phyloP scores from a whole-genome alignment of 331 rosid species.

The Saraca asoca region DNA sequence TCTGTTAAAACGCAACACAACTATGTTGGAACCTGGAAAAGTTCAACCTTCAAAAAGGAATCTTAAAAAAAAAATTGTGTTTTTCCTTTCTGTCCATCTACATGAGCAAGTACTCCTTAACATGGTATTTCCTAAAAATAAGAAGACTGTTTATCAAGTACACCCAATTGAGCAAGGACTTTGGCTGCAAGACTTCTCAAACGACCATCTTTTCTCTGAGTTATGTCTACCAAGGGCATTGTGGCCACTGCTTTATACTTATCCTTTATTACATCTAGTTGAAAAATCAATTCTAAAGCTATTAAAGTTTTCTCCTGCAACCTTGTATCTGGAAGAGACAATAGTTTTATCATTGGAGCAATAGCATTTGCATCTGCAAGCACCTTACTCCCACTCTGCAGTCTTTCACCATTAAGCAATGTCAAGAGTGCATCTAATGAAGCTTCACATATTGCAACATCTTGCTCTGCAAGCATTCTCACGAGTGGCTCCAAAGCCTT shows the following conservation, averaged over 20 bases:
- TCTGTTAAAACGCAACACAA: not conserved
- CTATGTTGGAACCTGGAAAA: not conserved
- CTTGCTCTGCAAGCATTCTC: slow-evolving; percentile 52
- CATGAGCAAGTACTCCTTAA: not conserved
- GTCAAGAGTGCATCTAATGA: slow-evolving; percentile 64
- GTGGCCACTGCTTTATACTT: slow-evolving; percentile 47
- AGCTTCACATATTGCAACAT: slow-evolving; percentile 50
- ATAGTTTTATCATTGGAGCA: slow-evolving; percentile 39
- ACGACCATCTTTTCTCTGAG: slow-evolving; percentile 51
- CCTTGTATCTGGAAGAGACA: slow-evolving; percentile 35
- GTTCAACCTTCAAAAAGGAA: not conserved
- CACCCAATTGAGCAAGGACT: slow-evolving; percentile 57
- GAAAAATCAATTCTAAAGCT: slow-evolving; percentile 57
- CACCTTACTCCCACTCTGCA: slow-evolving; percentile 51
- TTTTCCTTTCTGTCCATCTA: not conserved
- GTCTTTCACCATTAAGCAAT: slow-evolving; percentile 44
- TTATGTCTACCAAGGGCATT: slow-evolving; percentile 55
- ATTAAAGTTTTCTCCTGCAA: slow-evolving; percentile 52
- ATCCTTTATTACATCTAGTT: slow-evolving; percentile 45
- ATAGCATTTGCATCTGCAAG: slow-evolving; percentile 57
- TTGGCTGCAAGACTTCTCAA: slow-evolving; percentile 64
- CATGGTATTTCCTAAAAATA: slow-evolving; percentile 40
- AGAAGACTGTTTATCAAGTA: slow-evolving; percentile 59
- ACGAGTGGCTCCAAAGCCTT: slow-evolving; percentile 64
- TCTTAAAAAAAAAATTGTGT: not conserved